Evolutionary conservation across 75 land plant genomes (phyloP).

Genomic region (Selaginella moellendorffii): DNA sequence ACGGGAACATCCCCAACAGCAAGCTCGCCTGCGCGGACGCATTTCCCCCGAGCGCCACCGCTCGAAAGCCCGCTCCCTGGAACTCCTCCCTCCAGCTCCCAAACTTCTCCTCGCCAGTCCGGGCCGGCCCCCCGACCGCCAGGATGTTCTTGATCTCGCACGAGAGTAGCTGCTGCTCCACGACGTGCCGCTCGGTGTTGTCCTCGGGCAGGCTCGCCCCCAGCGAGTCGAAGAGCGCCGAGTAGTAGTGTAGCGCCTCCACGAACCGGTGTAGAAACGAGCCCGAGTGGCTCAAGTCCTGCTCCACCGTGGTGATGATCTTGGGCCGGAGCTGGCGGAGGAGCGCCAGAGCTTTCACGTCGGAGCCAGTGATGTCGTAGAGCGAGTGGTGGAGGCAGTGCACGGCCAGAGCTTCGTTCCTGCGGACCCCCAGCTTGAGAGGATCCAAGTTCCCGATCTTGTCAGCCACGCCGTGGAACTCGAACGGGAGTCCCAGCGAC

Average conservation of each 20-base stretch:
- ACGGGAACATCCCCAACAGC: constrained; percentile 77
- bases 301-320: constrained; percentile 52
- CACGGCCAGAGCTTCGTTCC: constrained; percentile 54
- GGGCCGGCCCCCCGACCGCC: constrained; percentile 47
- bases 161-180: constrained; percentile 56
- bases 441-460: constrained; percentile 53
- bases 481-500: constrained; percentile 44
- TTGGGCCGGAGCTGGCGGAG: constrained; percentile 27
- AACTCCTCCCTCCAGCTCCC: constrained; percentile 54
- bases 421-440: constrained; percentile 30
- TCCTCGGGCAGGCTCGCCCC: constrained; percentile 22
- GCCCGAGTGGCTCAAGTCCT: constrained; percentile 38
- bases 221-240: constrained; percentile 58
- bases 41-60: constrained; percentile 37
- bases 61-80: constrained; percentile 30
- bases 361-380: constrained; percentile 5
- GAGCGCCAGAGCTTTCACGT: constrained; percentile 12
- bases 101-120: constrained; percentile 43
- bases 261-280: constrained; percentile 42
- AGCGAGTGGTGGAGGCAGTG: constrained; percentile 68
- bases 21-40: constrained; percentile 86
- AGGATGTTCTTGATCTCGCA: constrained; percentile 55
- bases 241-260: constrained; percentile 64
- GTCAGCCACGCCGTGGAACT: constrained; percentile 40
- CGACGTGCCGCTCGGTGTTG: constrained; percentile 31